phyloP scores from a whole-genome alignment of 148 eudicot species.

The Euryodendron excelsum region DNA sequence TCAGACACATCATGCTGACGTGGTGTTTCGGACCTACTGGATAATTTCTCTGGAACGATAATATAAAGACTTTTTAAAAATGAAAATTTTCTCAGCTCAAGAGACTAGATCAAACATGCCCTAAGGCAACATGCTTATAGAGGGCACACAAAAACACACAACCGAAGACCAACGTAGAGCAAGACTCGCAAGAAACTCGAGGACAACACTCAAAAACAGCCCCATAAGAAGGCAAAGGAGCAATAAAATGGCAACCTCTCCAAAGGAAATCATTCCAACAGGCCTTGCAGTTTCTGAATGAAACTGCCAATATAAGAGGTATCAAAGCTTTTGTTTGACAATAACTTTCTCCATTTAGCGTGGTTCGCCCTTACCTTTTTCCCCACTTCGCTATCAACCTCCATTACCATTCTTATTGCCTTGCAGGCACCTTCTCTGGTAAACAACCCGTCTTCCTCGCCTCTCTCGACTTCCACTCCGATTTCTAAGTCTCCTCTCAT shows the following conservation, averaged over 20 bases:
- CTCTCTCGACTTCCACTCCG: constrained; percentile 46
- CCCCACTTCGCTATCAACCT: constrained; percentile 25
- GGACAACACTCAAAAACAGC: too few species aligned
- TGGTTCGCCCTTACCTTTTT: constrained; percentile 30
- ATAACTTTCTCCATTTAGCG: constrained; percentile 41
- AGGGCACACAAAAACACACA: too few species aligned
- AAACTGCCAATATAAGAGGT: constrained; percentile 38
- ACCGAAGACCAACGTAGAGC: too few species aligned
- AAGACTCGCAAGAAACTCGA: too few species aligned
- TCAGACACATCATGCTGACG: too few species aligned
- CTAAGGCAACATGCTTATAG: too few species aligned
- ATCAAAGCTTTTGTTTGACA: constrained; percentile 38
- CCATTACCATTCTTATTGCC: constrained; percentile 40
- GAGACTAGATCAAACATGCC: too few species aligned
- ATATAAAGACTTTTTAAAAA: too few species aligned
- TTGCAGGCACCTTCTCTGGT: constrained; percentile 34
- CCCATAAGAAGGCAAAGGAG: background rate
- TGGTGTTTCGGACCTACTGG: too few species aligned
- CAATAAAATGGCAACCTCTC: too few species aligned
- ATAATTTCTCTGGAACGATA: too few species aligned
- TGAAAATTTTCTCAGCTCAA: too few species aligned
- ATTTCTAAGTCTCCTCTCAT: constrained; percentile 38
- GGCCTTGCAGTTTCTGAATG: constrained; percentile 26
- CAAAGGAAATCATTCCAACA: constrained; percentile 12
- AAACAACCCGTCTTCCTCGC: constrained; percentile 36